phyloP scores from a whole-genome alignment of 75 land plant species.

The Picea glauca region DNA sequence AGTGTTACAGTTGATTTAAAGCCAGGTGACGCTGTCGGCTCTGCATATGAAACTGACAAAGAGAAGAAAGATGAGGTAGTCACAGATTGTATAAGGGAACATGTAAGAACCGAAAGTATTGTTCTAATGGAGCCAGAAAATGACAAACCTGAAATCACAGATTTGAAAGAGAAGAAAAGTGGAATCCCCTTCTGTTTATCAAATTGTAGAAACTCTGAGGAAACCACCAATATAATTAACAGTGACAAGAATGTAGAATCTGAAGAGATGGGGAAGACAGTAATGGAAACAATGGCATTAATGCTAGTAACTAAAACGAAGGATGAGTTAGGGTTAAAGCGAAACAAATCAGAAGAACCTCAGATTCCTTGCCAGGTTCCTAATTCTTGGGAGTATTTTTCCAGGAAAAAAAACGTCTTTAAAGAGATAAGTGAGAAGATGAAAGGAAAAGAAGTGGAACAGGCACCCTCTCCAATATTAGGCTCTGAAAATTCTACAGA shows the following conservation, averaged over 20 bases:
- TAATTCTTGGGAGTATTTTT: constrained; percentile 9
- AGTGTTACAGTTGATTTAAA: not conserved
- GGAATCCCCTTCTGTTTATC: not conserved
- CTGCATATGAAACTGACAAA: not conserved
- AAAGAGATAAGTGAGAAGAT: not conserved
- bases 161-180: not conserved
- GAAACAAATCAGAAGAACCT: not conserved
- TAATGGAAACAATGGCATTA: too few species aligned
- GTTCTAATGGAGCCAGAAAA: not conserved
- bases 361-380: not conserved
- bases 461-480: not conserved
- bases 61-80: not conserved
- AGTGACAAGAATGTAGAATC: too few species aligned
- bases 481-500: not conserved
- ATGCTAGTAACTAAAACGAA: too few species aligned
- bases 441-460: not conserved
- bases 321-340: too few species aligned
- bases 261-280: too few species aligned
- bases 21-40: not conserved
- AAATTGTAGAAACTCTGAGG: not conserved
- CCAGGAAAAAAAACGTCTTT: constrained; percentile 1
- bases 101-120: not conserved
- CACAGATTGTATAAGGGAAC: not conserved
- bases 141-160: not conserved
- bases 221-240: too few species aligned